phyloP scores from a whole-genome alignment of 2,329 filamentous ascomycete genomes.

The Raffaelea deltoideospora region DNA sequence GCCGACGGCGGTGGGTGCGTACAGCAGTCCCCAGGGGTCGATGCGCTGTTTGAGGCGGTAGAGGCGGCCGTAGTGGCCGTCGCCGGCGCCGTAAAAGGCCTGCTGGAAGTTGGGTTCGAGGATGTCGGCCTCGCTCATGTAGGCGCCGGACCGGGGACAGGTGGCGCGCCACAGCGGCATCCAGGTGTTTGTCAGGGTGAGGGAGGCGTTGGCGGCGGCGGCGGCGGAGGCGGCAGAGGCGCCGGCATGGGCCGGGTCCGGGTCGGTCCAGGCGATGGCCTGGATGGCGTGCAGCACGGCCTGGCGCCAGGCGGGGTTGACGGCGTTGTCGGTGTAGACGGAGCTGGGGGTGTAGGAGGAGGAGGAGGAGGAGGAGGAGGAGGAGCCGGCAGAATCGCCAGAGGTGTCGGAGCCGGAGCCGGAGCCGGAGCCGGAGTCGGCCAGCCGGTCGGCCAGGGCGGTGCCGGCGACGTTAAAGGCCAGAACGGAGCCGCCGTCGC shows the following conservation, averaged over 20 bases:
- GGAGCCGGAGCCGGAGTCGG: too few relatives aligned
- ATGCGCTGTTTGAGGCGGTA: constrained; percentile 16
- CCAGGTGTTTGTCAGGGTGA: constrained; percentile 17
- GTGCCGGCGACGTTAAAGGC: constrained; percentile 26
- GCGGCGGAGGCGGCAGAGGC: constrained; percentile 3
- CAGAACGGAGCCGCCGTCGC: constrained; percentile 24
- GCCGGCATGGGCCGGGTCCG: not conserved
- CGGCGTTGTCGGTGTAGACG: constrained; percentile 21
- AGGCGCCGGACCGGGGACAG: constrained; percentile 20
- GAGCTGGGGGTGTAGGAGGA: constrained; percentile 7
- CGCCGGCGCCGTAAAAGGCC: constrained; percentile 17
- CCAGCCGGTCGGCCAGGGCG: too few relatives aligned
- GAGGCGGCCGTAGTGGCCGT: constrained; percentile 15
- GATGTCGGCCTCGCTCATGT: constrained; percentile 23
- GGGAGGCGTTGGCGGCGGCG: constrained; percentile 10
- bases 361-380: too few relatives aligned
- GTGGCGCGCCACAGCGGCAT: constrained; percentile 15
- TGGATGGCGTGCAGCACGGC: constrained; percentile 22
- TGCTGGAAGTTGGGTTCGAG: constrained; percentile 18
- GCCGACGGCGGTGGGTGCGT: constrained; percentile 11
- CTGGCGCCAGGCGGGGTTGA: constrained; percentile 34
- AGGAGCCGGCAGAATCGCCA: not conserved
- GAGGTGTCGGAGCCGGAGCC: not conserved
- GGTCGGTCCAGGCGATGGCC: constrained; percentile 10
- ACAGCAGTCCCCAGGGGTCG: constrained; percentile 18